These are phyloP conservation scores for Westerdykella sp. DNA, from an alignment of 2,329 filamentous ascomycete species.

Conservation along the genomic window DNA sequence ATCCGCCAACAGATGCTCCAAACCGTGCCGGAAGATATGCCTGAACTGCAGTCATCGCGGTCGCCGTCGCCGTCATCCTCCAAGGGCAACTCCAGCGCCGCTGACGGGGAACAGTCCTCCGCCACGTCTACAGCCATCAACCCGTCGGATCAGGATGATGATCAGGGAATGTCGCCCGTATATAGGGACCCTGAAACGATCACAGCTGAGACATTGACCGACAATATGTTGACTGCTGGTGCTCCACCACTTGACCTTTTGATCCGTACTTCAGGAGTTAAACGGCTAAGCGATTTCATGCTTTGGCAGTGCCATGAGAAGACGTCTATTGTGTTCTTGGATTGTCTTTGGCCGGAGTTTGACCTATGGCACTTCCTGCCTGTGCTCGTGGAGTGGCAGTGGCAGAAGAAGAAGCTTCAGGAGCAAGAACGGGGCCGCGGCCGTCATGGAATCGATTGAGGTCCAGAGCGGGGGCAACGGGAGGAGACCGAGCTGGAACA, in stretches of 20 bases:
- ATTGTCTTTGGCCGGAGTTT: slow-evolving; percentile 94
- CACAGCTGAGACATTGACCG: slow-evolving; percentile 70
- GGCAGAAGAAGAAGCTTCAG: slow-evolving; percentile 46
- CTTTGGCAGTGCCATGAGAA: slow-evolving; percentile 95
- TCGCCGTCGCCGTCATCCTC: slow-evolving; percentile 33
- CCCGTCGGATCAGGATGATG: slow-evolving; percentile 28
- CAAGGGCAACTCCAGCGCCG: slow-evolving; percentile 26
- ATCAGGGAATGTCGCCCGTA: slow-evolving; percentile 10
- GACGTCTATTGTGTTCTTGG: slow-evolving; percentile 85
- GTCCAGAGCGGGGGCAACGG: background rate
- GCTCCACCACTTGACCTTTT: slow-evolving; percentile 87
- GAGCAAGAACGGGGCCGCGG: slow-evolving; percentile 31
- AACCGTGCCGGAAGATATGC: slow-evolving; percentile 30
- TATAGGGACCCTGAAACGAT: slow-evolving; percentile 79
- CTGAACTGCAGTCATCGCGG: slow-evolving; percentile 23
- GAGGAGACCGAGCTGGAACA: background rate
- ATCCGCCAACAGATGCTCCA: slow-evolving; percentile 54
- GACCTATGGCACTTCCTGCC: slow-evolving; percentile 90
- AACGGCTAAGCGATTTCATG: slow-evolving; percentile 94
- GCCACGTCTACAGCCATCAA: slow-evolving; percentile 37
- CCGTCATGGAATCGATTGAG: slow-evolving; percentile 23
- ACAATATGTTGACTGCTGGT: slow-evolving; percentile 80
- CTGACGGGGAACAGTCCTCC: slow-evolving; percentile 24
- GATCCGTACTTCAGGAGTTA: slow-evolving; percentile 86
- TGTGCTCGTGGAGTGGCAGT: slow-evolving; percentile 85